Percentiles rank a stretch among this genome's conserved stretches.
phyloP scores from a whole-genome alignment of 176 grass and related monocot species.

The Zoysia japonica region DNA sequence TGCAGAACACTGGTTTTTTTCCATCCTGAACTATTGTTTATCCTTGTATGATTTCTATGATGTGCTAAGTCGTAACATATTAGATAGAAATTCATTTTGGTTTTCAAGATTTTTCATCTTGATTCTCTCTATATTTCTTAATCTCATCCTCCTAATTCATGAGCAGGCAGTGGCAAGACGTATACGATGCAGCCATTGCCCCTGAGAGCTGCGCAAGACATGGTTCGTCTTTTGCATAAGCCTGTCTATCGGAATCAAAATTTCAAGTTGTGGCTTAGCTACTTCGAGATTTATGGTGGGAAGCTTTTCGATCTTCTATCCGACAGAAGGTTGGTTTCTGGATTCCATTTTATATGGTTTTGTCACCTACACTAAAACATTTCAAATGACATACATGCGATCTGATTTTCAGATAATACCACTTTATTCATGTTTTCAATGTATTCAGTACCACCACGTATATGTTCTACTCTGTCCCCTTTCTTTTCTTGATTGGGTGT shows the following conservation, averaged over 20 bases:
- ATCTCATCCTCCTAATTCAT: conserved; percentile 21
- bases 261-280: conserved; percentile 99
- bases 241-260: conserved; percentile 87
- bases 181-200: conserved; percentile 98
- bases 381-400: not conserved
- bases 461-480: not conserved
- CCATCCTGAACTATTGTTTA: conserved; percentile 9
- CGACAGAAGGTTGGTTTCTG: conserved; percentile 78
- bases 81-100: not conserved
- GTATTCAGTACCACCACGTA: not conserved
- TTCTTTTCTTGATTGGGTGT: not conserved
- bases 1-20: too few species aligned
- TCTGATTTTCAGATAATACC: not conserved
- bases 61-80: conserved; percentile 25
- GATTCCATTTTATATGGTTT: conserved; percentile 3
- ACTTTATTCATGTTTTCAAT: not conserved
- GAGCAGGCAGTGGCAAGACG: conserved; percentile 97
- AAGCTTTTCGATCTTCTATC: conserved; percentile 99
- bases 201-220: conserved; percentile 85
- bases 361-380: not conserved
- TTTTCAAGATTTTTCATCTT: not conserved
- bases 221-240: conserved; percentile 73
- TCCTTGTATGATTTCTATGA: conserved; percentile 12
- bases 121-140: conserved; percentile 12
- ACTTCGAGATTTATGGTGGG: conserved; percentile 97